phyloP scores from a whole-genome alignment of 768 basidiomycete species.

The Mycena latifolia region DNA sequence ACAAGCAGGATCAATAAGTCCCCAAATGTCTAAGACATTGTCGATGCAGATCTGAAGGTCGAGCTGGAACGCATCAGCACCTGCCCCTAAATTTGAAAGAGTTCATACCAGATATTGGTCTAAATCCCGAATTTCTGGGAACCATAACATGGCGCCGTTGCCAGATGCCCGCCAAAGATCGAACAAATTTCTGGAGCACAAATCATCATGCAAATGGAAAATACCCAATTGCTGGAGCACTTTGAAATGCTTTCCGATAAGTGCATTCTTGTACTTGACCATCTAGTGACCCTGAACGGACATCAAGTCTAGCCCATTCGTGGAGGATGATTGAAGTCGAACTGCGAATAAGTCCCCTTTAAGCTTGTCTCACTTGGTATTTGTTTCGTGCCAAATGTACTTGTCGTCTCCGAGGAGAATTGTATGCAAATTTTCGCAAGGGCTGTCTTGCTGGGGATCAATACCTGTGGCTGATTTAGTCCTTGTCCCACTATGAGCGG shows the following conservation, averaged over 20 bases:
- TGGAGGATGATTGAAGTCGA: slow-evolving; percentile 41
- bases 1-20: slow-evolving; percentile 37
- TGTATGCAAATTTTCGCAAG: slow-evolving; percentile 36
- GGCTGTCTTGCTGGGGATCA: slow-evolving; percentile 21
- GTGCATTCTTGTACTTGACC: slow-evolving; percentile 46
- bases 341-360: slow-evolving; percentile 41
- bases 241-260: slow-evolving; percentile 54
- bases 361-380: slow-evolving; percentile 37
- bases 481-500: too few species aligned
- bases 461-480: too few species aligned
- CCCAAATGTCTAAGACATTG: slow-evolving; percentile 39
- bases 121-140: slow-evolving; percentile 42
- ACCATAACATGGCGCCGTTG: slow-evolving; percentile 46
- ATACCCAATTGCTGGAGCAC: slow-evolving; percentile 44
- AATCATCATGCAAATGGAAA: slow-evolving; percentile 44
- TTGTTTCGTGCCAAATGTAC: slow-evolving; percentile 47
- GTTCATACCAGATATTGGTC: slow-evolving; percentile 40
- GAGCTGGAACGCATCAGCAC: slow-evolving; percentile 3
- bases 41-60: slow-evolving; percentile 35
- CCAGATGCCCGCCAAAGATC: slow-evolving; percentile 47
- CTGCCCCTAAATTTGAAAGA: neutral
- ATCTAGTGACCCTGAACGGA: slow-evolving; percentile 46
- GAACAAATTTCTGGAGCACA: slow-evolving; percentile 35
- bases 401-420: slow-evolving; percentile 42
- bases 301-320: slow-evolving; percentile 43